Percentiles rank a stretch among this genome's conserved stretches.
Evolutionary conservation across 169 alveolate species (phyloP).

Genomic region (Cryptosporidium meleagridis): DNA sequence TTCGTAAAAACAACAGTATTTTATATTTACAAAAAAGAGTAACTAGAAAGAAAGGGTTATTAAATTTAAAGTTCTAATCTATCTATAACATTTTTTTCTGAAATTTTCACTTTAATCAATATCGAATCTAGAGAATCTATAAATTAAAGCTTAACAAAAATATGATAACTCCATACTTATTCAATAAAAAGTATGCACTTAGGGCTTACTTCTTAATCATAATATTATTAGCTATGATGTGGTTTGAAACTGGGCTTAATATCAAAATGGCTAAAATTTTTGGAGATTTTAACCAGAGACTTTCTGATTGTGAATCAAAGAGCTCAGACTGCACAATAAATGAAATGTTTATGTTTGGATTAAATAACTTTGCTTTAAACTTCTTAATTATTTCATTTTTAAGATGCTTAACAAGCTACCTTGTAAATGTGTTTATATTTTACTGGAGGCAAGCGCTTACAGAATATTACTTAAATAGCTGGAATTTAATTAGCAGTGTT

Average conservation of each 20-base stretch:
- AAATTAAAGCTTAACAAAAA: neutral
- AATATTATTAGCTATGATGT: constrained; percentile 1
- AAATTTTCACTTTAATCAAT: neutral
- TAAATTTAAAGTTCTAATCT: neutral
- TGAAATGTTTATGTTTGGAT: constrained; percentile 17
- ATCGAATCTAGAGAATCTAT: neutral
- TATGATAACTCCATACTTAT: constrained; percentile 59
- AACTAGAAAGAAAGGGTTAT: neutral
- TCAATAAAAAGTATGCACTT: constrained; percentile 33
- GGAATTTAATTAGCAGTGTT: constrained; percentile 24
- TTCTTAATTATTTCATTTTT: constrained; percentile 4
- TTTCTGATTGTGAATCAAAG: constrained; percentile 55
- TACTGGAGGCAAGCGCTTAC: constrained; percentile 73
- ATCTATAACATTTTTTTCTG: neutral
- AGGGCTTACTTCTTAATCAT: constrained; percentile 31
- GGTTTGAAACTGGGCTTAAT: constrained; percentile 53
- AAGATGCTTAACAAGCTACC: constrained; percentile 28
- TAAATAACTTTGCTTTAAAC: constrained; percentile 1
- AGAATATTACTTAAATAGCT: constrained; percentile 37
- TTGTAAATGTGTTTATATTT: constrained; percentile 56
- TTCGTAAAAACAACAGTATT: neutral
- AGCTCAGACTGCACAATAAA: constrained; percentile 1
- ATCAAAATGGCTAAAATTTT: constrained; percentile 52
- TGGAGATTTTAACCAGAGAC: constrained; percentile 36
- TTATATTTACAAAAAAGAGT: neutral